Evolutionary conservation across 2,329 filamentous ascomycete species (phyloP), one percentile per base, ranked within the genome.

Genomic region (Didymella arachidicola): DNA sequence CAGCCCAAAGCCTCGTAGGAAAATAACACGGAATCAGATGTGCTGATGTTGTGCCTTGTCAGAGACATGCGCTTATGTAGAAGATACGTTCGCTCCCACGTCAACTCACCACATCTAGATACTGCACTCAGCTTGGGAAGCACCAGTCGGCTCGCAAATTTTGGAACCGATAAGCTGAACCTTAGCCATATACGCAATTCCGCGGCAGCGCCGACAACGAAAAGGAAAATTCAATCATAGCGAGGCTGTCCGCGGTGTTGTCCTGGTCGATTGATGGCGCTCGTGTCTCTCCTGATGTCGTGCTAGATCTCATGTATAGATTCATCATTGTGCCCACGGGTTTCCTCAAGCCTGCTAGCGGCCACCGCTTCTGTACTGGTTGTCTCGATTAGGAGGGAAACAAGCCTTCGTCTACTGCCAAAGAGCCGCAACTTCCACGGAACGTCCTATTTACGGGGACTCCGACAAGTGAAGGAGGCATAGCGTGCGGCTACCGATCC

Each of bases 41-140:
- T 45, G 50, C 32, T 42, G 45, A 42, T 59, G 30, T 7, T 49
- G 49, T 58, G 26, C 27, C 49, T 39, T 11, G 39, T 49, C 49
- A 38, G 32, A 43, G 32, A 42, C 19, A 43, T 42, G 38, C 43
- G 50, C 45, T 54, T 54, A 59, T 59, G 50, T 59, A 53, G 36
- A 36, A 39, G 43, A 39, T 14, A 27, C 44, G 26, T 50, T 32
- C 27, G 46, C 29, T 25, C 34, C 29, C 45, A 29, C 27, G 22
- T 36, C 26, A 39, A 34, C 50, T 16, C 25, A 41, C 27, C 39
- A 54, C 45, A 16, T 38, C 41, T 25, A 54, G 30, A 42, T 50
- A 46, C 45, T 46, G 45, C 25, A 45, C 44, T 45, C 38, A 49
- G 49, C 55, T 38, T 39, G 22, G 32, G 26, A 45, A 27, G 30